Evolutionary conservation across 108 stramenopile genomes (phyloP).

Genomic region (Mediolabrus comicus): DNA sequence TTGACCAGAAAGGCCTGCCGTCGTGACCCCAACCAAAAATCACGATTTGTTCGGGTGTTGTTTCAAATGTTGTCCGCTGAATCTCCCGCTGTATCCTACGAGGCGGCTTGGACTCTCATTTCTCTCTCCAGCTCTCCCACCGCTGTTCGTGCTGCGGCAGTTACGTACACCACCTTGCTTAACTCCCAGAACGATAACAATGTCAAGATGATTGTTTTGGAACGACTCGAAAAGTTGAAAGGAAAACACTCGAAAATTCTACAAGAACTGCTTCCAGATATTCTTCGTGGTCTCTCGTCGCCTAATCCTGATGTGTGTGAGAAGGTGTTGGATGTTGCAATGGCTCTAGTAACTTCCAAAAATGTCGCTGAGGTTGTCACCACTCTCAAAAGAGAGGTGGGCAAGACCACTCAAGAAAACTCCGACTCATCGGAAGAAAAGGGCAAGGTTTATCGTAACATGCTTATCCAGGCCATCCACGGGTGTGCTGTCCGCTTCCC

Average conservation of each 20-base stretch:
- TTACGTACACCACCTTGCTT: conserved; percentile 96
- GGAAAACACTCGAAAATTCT: conserved; percentile 94
- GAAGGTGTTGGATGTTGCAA: conserved; percentile 93
- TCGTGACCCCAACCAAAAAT: conserved; percentile 96
- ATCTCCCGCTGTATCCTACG: conserved; percentile 95
- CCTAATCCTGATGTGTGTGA: conserved; percentile 98
- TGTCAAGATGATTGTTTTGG: conserved; percentile 97
- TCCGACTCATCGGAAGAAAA: conserved; percentile 82
- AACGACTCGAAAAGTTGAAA: conserved; percentile 91
- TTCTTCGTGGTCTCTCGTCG: conserved; percentile 91
- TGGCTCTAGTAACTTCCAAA: conserved; percentile 90
- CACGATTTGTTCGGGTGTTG: conserved; percentile 95
- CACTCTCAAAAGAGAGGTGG: conserved; percentile 94
- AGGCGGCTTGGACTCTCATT: conserved; percentile 99
- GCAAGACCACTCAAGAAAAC: conserved; percentile 84
- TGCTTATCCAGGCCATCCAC: conserved; percentile 97
- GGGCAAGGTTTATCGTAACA: conserved; percentile 85
- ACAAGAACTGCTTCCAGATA: conserved; percentile 97
- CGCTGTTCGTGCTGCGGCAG: conserved; percentile 95
- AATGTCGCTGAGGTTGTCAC: conserved; percentile 96
- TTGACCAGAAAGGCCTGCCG: conserved; percentile 95
- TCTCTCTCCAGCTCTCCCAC: conserved; percentile 97
- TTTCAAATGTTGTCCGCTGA: conserved; percentile 91
- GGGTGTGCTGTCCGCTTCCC: conserved; percentile 94
- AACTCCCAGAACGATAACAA: conserved; percentile 98